Conservation (phyloP, 1,139 yeast species). For the Scheffersomyces parashehatae region DNA sequence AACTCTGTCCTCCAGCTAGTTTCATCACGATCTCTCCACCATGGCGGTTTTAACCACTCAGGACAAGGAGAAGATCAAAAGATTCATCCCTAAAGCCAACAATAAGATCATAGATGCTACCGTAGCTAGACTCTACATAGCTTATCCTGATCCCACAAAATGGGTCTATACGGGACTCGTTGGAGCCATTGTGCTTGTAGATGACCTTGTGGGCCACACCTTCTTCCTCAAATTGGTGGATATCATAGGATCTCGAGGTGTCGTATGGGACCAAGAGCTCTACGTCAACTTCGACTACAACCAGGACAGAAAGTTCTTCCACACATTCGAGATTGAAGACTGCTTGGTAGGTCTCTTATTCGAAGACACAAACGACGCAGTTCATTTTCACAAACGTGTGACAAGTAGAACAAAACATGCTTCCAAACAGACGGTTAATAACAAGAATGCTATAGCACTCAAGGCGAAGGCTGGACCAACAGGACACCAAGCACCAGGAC, state of each 20-base stretch:
- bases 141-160: constrained; percentile 76
- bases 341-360: constrained; percentile 87
- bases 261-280: constrained; percentile 94
- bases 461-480: constrained; percentile 49
- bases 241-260: constrained; percentile 77
- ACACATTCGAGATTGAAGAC: constrained; percentile 89
- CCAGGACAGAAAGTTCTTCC: constrained; percentile 94
- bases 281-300: constrained; percentile 85
- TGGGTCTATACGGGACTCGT: constrained; percentile 90
- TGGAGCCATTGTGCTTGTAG: constrained; percentile 86
- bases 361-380: constrained; percentile 87
- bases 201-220: constrained; percentile 92
- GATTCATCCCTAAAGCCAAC: constrained; percentile 84
- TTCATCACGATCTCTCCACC: constrained; percentile 1
- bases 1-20: neutral
- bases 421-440: constrained; percentile 79
- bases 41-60: constrained; percentile 66
- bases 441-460: constrained; percentile 84
- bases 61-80: constrained; percentile 85
- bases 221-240: constrained; percentile 89
- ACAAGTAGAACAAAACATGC: constrained; percentile 78
- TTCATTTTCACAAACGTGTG: constrained; percentile 79
- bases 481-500: constrained; percentile 53
- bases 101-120: constrained; percentile 90
- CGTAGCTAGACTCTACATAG: constrained; percentile 84